Evolutionary conservation across 257 asterid genomes (phyloP).

Genomic region (Nicotiana paniculata): DNA sequence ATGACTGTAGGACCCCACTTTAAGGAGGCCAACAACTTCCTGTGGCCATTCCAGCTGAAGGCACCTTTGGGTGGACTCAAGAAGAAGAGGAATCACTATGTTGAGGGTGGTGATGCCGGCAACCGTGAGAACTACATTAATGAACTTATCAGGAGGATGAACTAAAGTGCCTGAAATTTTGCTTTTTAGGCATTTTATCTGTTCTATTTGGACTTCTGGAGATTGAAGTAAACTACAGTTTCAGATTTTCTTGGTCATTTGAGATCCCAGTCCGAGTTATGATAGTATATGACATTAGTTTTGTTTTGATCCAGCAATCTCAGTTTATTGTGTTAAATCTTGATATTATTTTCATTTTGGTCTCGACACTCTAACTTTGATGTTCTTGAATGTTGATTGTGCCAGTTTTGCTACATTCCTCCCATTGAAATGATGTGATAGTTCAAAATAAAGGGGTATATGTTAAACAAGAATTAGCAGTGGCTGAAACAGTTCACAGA

Average conservation of each 20-base stretch:
- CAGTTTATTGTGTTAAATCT: background rate
- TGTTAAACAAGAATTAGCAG: too few species aligned
- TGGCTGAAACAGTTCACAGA: too few species aligned
- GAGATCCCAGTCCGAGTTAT: background rate
- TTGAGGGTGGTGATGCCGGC: conserved; percentile 63
- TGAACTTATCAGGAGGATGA: conserved; percentile 53
- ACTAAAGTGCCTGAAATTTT: conserved; percentile 16
- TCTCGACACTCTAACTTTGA: background rate
- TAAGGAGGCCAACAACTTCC: conserved; percentile 52
- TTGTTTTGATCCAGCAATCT: background rate
- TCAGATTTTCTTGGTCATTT: background rate
- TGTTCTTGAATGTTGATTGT: background rate
- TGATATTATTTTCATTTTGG: background rate
- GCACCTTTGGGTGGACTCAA: conserved; percentile 58
- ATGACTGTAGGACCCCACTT: conserved; percentile 51
- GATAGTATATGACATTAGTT: conserved; percentile 2
- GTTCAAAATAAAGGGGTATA: too few species aligned
- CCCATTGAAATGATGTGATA: background rate
- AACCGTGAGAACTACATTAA: conserved; percentile 49
- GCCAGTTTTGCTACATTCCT: background rate
- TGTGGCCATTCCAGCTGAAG: conserved; percentile 58
- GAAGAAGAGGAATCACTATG: conserved; percentile 62
- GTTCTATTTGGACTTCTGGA: too few species aligned
- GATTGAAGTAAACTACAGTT: background rate
- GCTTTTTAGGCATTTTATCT: background rate